Conservation (phyloP, 176 grass and related monocot species). For the Rhynchospora pubera region DNA sequence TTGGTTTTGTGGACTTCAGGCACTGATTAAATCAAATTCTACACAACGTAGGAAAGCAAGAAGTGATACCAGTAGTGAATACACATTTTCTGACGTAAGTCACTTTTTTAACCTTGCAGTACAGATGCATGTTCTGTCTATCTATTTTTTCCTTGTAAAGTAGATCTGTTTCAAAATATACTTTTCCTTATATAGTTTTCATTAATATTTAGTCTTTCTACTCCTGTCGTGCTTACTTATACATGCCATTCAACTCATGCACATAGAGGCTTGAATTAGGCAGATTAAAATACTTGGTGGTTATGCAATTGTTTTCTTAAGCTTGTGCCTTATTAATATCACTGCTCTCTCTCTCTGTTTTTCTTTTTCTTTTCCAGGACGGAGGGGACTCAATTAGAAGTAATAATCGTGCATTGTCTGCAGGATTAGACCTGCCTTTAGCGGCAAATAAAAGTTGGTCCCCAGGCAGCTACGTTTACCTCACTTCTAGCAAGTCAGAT, state of each 20-base stretch:
- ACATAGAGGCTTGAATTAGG: background rate
- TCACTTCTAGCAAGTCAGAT: slow-evolving; percentile 65
- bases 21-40: slow-evolving; percentile 44
- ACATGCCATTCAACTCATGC: background rate
- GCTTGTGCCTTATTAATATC: background rate
- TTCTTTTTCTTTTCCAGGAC: slow-evolving; percentile 37
- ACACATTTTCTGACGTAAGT: slow-evolving; percentile 81
- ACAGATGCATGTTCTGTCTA: background rate
- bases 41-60: slow-evolving; percentile 27
- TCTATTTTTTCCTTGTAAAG: background rate
- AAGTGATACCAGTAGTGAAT: slow-evolving; percentile 41
- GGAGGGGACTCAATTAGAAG: slow-evolving; percentile 42
- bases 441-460: slow-evolving; percentile 41
- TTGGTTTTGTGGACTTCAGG: slow-evolving; percentile 70
- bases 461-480: slow-evolving; percentile 19
- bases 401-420: slow-evolving; percentile 29
- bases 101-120: background rate
- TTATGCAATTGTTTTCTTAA: background rate
- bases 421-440: slow-evolving; percentile 45
- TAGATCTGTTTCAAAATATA: background rate
- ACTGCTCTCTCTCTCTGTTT: background rate
- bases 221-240: background rate
- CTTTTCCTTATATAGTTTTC: background rate
- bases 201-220: background rate
- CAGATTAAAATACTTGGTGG: background rate